Conservation (phyloP, 108 stramenopile genomes). For the Mayamaea pseudoterrestris region DNA sequence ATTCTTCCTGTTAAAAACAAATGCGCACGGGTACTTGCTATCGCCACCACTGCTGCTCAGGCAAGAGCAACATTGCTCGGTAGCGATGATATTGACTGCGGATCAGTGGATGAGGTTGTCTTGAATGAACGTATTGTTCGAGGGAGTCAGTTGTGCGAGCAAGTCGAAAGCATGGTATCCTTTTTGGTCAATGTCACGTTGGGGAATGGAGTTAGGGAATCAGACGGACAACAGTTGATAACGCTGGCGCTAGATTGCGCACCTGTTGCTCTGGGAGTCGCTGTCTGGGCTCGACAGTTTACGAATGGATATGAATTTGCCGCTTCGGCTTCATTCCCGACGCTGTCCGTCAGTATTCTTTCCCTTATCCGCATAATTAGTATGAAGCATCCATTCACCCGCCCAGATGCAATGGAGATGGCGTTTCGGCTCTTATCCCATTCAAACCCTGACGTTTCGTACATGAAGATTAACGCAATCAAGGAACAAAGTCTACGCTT, state of each 20-base stretch:
- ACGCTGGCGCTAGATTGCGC: slow-evolving; percentile 50
- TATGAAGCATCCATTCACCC: slow-evolving; percentile 54
- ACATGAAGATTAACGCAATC: slow-evolving; percentile 71
- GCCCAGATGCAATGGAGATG: slow-evolving; percentile 40
- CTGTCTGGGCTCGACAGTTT: slow-evolving; percentile 70
- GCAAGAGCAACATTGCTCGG: slow-evolving; percentile 9
- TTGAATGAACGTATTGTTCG: slow-evolving; percentile 31
- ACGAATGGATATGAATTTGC: slow-evolving; percentile 53
- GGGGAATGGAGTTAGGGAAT: slow-evolving; percentile 11
- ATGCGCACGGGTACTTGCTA: slow-evolving; percentile 54
- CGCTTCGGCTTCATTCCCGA: slow-evolving; percentile 59
- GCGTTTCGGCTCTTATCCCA: slow-evolving; percentile 61
- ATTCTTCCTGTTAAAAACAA: slow-evolving; percentile 33
- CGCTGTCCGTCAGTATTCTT: slow-evolving; percentile 62
- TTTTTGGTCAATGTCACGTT: slow-evolving; percentile 35
- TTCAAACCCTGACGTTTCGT: slow-evolving; percentile 66
- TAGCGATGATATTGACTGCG: background rate
- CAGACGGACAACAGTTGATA: slow-evolving; percentile 52
- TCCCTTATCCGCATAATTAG: slow-evolving; percentile 48
- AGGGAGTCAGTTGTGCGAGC: slow-evolving; percentile 66
- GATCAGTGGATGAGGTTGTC: slow-evolving; percentile 32
- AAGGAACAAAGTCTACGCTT: slow-evolving; percentile 75
- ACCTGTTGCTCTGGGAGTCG: slow-evolving; percentile 52
- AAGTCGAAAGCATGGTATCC: slow-evolving; percentile 70
- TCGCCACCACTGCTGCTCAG: slow-evolving; percentile 55